Percentiles rank a stretch among this genome's conserved stretches.
Evolutionary conservation across 192 early-diverging fungal species (phyloP).

Genomic region (Linnemannia zychae): DNA sequence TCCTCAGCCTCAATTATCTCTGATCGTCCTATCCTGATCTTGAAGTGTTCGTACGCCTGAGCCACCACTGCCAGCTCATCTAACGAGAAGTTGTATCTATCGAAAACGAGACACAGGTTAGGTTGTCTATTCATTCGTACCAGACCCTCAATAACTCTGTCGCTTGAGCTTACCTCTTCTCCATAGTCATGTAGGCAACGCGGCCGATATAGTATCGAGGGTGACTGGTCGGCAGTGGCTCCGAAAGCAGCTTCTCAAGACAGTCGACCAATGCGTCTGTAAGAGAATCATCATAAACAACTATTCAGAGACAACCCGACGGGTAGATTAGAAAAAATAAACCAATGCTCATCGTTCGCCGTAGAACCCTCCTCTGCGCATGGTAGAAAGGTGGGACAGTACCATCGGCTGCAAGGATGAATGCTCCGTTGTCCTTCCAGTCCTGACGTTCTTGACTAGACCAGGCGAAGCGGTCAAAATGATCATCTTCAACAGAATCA

Average conservation of each 20-base stretch:
- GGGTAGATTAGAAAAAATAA: neutral
- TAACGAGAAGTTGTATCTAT: slow-evolving; percentile 44
- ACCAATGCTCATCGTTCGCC: neutral
- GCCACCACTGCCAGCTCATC: slow-evolving; percentile 43
- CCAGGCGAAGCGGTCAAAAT: slow-evolving; percentile 26
- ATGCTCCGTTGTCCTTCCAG: slow-evolving; percentile 38
- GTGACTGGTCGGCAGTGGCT: slow-evolving; percentile 30
- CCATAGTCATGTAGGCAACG: slow-evolving; percentile 42
- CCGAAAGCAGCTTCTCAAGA: slow-evolving; percentile 25
- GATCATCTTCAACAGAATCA: neutral
- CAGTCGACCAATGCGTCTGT: slow-evolving; percentile 39
- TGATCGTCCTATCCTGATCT: slow-evolving; percentile 18
- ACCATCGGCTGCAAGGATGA: slow-evolving; percentile 51
- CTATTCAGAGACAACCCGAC: neutral
- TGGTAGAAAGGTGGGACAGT: neutral
- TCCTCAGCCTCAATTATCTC: slow-evolving; percentile 10
- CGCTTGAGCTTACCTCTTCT: slow-evolving; percentile 30
- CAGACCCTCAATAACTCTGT: neutral
- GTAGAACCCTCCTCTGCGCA: neutral
- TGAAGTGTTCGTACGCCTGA: slow-evolving; percentile 47
- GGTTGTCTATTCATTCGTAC: neutral
- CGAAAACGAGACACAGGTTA: neutral
- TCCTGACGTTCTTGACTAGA: slow-evolving; percentile 3
- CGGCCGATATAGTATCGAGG: slow-evolving; percentile 26
- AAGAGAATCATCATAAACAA: slow-evolving; percentile 47